Percentiles rank a stretch among this genome's conserved stretches.
These are phyloP conservation scores for Talaromyces adpressus DNA, from an alignment of 495 filamentous ascomycete genomes.

Conservation along the genomic window DNA sequence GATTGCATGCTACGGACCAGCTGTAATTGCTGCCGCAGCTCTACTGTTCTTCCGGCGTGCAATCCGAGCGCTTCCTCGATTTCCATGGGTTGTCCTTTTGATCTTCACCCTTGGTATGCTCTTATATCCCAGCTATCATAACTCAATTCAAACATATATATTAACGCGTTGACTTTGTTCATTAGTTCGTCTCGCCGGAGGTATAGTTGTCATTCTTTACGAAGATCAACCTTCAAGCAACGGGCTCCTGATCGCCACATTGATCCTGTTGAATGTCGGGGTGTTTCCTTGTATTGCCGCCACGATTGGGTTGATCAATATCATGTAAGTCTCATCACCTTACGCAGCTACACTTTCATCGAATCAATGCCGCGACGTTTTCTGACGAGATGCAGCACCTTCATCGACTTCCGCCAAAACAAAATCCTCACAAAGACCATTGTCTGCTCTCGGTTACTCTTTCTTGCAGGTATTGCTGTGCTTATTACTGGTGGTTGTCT, in stretches of 20 bases:
- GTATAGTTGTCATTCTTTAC: slow-evolving; percentile 17
- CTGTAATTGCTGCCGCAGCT: slow-evolving; percentile 10
- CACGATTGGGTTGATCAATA: slow-evolving; percentile 20
- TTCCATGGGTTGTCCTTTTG: slow-evolving; percentile 15
- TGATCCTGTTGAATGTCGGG: slow-evolving; percentile 21
- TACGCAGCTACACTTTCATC: not conserved
- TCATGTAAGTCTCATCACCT: slow-evolving; percentile 15
- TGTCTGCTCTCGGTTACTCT: slow-evolving; percentile 16
- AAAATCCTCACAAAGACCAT: slow-evolving; percentile 8
- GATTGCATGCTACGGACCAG: slow-evolving; percentile 20
- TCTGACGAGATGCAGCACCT: not conserved
- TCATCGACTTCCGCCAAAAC: slow-evolving; percentile 2
- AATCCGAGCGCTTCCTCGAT: slow-evolving; percentile 13
- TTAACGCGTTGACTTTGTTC: not conserved
- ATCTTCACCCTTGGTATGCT: slow-evolving; percentile 12
- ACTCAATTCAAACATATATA: not conserved
- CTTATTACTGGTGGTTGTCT: slow-evolving; percentile 19
- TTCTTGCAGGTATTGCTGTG: slow-evolving; percentile 18
- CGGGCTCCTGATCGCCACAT: slow-evolving; percentile 16
- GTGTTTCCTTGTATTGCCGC: slow-evolving; percentile 21
- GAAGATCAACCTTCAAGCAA: slow-evolving; percentile 12
- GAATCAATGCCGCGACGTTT: not conserved
- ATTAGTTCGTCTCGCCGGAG: slow-evolving; percentile 17
- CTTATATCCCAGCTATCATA: no score
- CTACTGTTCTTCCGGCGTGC: slow-evolving; percentile 14